A percentile compares a stretch with the other conserved stretches of the same genome.
Conservation (phyloP, 208 protist genomes). For the Wallacemonas rigidus region DNA sequence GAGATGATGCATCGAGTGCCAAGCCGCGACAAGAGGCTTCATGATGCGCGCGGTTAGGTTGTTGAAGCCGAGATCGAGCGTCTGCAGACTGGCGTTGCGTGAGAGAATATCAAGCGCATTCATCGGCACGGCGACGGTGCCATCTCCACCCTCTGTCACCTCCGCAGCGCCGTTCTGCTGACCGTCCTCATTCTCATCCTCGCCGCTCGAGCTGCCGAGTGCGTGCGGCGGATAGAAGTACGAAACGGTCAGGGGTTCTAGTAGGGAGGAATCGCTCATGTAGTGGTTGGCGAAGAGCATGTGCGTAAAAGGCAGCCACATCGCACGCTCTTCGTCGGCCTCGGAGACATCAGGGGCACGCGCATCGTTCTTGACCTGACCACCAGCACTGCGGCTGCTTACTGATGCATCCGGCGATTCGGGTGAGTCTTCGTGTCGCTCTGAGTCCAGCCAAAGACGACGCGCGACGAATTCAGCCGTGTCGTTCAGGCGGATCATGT, state of each 20-base stretch:
- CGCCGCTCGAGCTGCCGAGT: background rate
- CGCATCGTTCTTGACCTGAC: no score
- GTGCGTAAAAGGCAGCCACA: slow-evolving; percentile 24
- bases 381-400: no score
- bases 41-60: slow-evolving; percentile 30
- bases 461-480: slow-evolving; percentile 14
- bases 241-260: slow-evolving; percentile 1
- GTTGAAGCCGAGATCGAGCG: slow-evolving; percentile 69
- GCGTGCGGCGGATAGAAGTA: background rate
- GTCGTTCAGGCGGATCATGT: slow-evolving; percentile 24
- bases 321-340: slow-evolving; percentile 18
- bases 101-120: slow-evolving; percentile 34
- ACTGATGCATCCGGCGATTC: no score
- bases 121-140: slow-evolving; percentile 13
- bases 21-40: slow-evolving; percentile 28
- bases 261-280: slow-evolving; percentile 35
- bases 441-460: background rate
- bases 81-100: slow-evolving; percentile 31
- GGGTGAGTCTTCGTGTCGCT: background rate
- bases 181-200: background rate
- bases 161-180: background rate
- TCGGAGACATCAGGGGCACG: background rate
- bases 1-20: slow-evolving; percentile 28
- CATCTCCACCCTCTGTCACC: background rate
- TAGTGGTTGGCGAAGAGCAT: slow-evolving; percentile 51